These are phyloP conservation scores for Cercospora zeina DNA, from an alignment of 2,329 filamentous ascomycete species.

Conservation along the genomic window DNA sequence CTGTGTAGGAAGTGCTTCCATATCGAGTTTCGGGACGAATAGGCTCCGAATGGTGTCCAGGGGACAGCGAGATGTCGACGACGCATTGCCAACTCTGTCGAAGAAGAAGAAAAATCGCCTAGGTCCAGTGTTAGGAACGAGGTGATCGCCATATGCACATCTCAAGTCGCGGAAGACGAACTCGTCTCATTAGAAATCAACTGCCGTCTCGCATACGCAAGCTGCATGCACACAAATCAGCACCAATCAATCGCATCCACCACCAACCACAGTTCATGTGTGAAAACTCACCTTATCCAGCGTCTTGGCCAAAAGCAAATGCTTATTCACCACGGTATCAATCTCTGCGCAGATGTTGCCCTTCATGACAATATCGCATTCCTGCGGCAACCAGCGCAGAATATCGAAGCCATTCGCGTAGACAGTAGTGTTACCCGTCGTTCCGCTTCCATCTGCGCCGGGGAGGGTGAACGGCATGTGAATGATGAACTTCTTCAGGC, in stretches of 20 bases:
- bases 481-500: slow-evolving; percentile 47
- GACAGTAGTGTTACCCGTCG: slow-evolving; percentile 44
- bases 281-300: slow-evolving; percentile 45
- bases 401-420: slow-evolving; percentile 53
- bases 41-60: too few species aligned
- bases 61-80: too few species aligned
- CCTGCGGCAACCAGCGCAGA: slow-evolving; percentile 48
- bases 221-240: slow-evolving; percentile 31
- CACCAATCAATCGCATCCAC: neutral
- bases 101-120: too few species aligned
- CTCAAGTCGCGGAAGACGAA: slow-evolving; percentile 13
- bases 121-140: too few species aligned
- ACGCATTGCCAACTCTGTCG: too few species aligned
- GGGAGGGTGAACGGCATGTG: slow-evolving; percentile 41
- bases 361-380: slow-evolving; percentile 45
- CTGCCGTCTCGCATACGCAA: slow-evolving; percentile 40
- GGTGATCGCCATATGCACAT: neutral
- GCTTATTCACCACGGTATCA: slow-evolving; percentile 46
- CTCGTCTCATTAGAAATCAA: slow-evolving; percentile 38
- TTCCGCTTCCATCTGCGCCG: slow-evolving; percentile 37
- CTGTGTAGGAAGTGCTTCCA: too few species aligned
- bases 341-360: slow-evolving; percentile 46
- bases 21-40: too few species aligned
- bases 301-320: slow-evolving; percentile 44
- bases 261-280: neutral